These are phyloP conservation scores for Pyrus hybrid DNA, from an alignment of 331 rosid genomes.

Conservation along the genomic window DNA sequence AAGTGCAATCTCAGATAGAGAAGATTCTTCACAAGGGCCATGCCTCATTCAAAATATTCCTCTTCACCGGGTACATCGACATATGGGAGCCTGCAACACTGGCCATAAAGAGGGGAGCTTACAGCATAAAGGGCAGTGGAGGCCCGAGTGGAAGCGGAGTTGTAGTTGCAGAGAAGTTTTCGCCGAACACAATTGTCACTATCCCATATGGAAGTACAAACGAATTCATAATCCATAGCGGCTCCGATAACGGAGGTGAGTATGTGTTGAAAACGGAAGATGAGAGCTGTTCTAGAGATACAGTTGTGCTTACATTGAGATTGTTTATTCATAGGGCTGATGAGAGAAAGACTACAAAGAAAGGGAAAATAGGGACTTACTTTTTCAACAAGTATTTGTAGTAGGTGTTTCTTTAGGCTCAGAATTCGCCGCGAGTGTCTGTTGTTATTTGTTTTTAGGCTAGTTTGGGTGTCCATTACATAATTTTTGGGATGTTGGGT, in stretches of 20 bases:
- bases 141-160: conserved; percentile 39
- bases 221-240: conserved; percentile 39
- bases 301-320: conserved; percentile 87
- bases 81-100: conserved; percentile 80
- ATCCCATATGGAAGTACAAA: conserved; percentile 60
- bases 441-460: not conserved
- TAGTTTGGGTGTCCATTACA: not conserved
- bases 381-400: not conserved
- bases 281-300: conserved; percentile 56
- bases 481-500: not conserved
- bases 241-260: conserved; percentile 24
- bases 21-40: conserved; percentile 58
- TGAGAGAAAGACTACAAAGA: not conserved
- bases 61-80: conserved; percentile 51
- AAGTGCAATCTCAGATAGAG: conserved; percentile 72
- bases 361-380: not conserved
- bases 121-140: conserved; percentile 59
- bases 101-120: conserved; percentile 88
- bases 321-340: conserved; percentile 54
- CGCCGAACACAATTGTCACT: conserved; percentile 40
- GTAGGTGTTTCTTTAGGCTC: not conserved
- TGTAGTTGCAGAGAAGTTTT: conserved; percentile 63
- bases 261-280: conserved; percentile 52
- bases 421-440: not conserved
- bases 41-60: conserved; percentile 59